Percentiles rank a stretch among this genome's conserved stretches.
Evolutionary conservation across 78 protist genomes (phyloP).

Genomic region (Chrysochromulina tobinii): DNA sequence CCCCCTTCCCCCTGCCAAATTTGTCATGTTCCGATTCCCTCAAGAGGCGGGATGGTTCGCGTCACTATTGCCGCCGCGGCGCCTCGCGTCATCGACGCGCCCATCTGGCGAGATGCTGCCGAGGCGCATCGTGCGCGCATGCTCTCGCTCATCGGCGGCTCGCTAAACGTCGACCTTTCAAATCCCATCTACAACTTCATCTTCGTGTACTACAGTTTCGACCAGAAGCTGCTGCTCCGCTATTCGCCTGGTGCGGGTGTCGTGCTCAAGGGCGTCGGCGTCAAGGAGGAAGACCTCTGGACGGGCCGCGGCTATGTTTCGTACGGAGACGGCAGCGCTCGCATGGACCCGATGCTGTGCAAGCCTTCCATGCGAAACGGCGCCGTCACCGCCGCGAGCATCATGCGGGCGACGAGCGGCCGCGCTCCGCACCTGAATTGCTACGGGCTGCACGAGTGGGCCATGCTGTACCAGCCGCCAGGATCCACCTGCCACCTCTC

Average conservation of each 20-base stretch:
- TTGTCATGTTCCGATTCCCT: too few species aligned
- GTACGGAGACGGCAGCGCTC: neutral
- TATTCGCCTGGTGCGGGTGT: constrained; percentile 14
- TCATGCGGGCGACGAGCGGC: neutral
- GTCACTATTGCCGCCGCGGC: too few species aligned
- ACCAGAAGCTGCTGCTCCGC: neutral
- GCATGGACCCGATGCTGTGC: neutral
- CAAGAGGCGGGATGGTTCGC: too few species aligned
- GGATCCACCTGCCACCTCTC: neutral
- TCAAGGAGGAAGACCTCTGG: neutral
- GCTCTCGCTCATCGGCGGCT: neutral
- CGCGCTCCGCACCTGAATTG: neutral
- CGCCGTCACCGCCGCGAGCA: neutral
- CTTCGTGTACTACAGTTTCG: constrained; percentile 14
- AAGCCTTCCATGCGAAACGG: neutral
- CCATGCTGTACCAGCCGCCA: constrained; percentile 33
- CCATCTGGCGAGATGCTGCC: neutral
- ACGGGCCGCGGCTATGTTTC: too few species aligned
- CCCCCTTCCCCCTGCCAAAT: too few species aligned
- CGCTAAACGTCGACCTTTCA: neutral
- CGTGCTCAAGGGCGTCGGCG: neutral
- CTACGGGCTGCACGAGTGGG: constrained; percentile 41
- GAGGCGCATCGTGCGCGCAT: neutral
- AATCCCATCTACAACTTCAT: constrained; percentile 22
- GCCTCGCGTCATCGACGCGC: neutral